Evolutionary conservation across 768 basidiomycete species (phyloP).

Genomic region (Pulveroboletus sp.): DNA sequence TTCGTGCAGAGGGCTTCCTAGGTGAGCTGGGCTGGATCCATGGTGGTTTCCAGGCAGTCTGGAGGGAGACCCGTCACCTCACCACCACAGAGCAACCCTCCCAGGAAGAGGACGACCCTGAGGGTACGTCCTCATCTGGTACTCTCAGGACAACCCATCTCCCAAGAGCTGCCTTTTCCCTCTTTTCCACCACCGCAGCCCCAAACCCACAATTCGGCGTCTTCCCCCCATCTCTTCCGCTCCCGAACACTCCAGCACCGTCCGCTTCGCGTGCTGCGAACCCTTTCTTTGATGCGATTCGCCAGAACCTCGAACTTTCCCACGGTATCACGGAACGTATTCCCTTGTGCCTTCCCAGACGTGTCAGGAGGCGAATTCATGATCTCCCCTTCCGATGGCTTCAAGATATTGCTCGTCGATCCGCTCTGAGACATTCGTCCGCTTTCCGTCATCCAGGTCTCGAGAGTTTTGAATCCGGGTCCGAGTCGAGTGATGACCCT

Average conservation of each 20-base stretch:
- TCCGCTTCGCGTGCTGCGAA: slow-evolving; percentile 43
- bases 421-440: slow-evolving; percentile 27
- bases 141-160: slow-evolving; percentile 55
- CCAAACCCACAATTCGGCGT: slow-evolving; percentile 12
- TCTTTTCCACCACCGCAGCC: slow-evolving; percentile 39
- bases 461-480: slow-evolving; percentile 25
- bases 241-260: slow-evolving; percentile 19
- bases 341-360: slow-evolving; percentile 54
- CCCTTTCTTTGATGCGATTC: slow-evolving; percentile 94
- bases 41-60: slow-evolving; percentile 78
- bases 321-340: slow-evolving; percentile 77
- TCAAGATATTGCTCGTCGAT: slow-evolving; percentile 60
- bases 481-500: slow-evolving; percentile 35
- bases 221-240: background rate
- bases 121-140: slow-evolving; percentile 22
- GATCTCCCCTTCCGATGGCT: slow-evolving; percentile 84
- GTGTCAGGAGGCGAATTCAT: slow-evolving; percentile 51
- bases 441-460: slow-evolving; percentile 14
- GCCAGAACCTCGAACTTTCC: slow-evolving; percentile 80
- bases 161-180: slow-evolving; percentile 61
- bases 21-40: slow-evolving; percentile 74
- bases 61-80: slow-evolving; percentile 48
- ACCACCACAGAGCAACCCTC: slow-evolving; percentile 47
- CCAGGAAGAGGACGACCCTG: slow-evolving; percentile 50
- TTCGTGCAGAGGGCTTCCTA: slow-evolving; percentile 52